These are phyloP conservation scores for Candida orba DNA, from an alignment of 805 yeast genomes.

Conservation along the genomic window DNA sequence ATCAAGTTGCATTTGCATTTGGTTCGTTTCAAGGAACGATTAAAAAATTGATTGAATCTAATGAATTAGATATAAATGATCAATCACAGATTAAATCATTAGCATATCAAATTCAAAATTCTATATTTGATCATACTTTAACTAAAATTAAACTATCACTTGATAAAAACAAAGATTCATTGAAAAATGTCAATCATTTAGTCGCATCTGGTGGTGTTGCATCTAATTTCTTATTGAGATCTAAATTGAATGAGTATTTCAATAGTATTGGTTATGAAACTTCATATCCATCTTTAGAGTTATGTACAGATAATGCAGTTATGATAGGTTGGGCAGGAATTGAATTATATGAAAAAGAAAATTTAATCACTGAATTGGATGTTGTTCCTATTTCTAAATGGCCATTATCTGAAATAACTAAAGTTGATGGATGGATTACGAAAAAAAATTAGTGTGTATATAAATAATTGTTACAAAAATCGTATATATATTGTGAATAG, in stretches of 20 bases:
- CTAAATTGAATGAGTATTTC: constrained; percentile 37
- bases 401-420: constrained; percentile 56
- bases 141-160: constrained; percentile 53
- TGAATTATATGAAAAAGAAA: constrained; percentile 56
- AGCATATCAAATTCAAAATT: constrained; percentile 54
- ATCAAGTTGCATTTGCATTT: constrained; percentile 58
- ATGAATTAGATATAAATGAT: constrained; percentile 13
- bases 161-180: constrained; percentile 31
- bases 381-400: constrained; percentile 72
- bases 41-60: constrained; percentile 27
- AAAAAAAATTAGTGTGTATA: not conserved
- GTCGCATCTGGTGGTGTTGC: constrained; percentile 96
- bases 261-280: constrained; percentile 29
- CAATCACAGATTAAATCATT: constrained; percentile 33
- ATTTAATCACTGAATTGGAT: constrained; percentile 39
- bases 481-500: too few relatives aligned
- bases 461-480: too few relatives aligned
- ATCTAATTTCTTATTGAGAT: constrained; percentile 54
- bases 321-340: constrained; percentile 99
- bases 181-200: constrained; percentile 42
- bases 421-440: constrained; percentile 44
- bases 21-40: constrained; percentile 64
- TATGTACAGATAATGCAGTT: constrained; percentile 92
- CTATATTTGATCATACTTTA: constrained; percentile 66
- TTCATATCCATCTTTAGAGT: constrained; percentile 58